Base-by-base conservation (phyloP, 139 green algal species). In the Coelastrella sp. region DNA sequence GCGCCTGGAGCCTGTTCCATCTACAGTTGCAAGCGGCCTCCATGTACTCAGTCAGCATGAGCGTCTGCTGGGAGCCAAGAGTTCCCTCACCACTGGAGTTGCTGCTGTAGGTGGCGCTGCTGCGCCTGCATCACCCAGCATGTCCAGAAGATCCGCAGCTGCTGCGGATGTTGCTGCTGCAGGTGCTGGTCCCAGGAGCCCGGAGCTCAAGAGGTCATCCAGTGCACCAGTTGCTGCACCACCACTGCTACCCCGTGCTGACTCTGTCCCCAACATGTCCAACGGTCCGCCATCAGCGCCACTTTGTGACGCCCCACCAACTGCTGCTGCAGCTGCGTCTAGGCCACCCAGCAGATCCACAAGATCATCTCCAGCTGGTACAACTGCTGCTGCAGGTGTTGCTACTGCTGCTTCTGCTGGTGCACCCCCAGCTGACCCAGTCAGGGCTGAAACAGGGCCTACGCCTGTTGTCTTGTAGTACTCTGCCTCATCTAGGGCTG, bases 401-500 rank as follows among this genome's bases (percentile, higher is more conserved):
- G 88, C 86, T 80, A 61, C 49, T 25, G 25, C 80, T 49, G 59
- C 73, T 58, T 74, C 86, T 87, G 10, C 49, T 89, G 17, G 10
- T 80, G 25, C 74, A 8, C 78, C 66, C 56, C 65, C 65, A 82
- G 82, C 66, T 19, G 79, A 24, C 85, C 83, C n/a, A 20, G 11
- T 73, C 88, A 70, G 59, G 85, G 75, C 70, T 92, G 81, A 17
- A 81, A 80, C 86, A 87, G 89, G 82, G 1, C 89, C 93, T 15
- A 90, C 89, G 49, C 87, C 92, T 17, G 94, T 74, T 88, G 93
- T 94, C 63, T 90, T 79, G 7, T 93, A 82, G 82, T 97, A 96
- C 66, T 96, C 91, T 22, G 89, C 90, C 91, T 98, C 97, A 78
- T 99, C 96, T 85, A 99, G 82, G 4, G 97, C 91, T 1, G 98